Conservation (phyloP, 306 rosid species). For the Vicia faba region DNA sequence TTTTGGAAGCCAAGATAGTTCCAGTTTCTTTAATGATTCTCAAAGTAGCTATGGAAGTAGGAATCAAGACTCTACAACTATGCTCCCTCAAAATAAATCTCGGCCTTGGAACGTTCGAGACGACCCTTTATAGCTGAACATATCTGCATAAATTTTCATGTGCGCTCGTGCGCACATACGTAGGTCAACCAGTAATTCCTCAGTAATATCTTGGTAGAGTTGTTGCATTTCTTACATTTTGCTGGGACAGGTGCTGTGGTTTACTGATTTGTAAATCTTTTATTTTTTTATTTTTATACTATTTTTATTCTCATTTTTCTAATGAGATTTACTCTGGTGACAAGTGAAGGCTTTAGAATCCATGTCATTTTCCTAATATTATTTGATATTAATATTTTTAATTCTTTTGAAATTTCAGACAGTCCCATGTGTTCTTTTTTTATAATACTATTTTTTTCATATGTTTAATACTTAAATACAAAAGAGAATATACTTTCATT, state of each 20-base stretch:
- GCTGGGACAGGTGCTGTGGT: constrained; percentile 28
- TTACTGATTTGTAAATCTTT: constrained; percentile 50
- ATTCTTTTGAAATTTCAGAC: too few relatives aligned
- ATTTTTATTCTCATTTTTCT: constrained; percentile 19
- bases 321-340: constrained; percentile 3
- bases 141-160: constrained; percentile 11
- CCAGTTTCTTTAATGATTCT: constrained; percentile 55
- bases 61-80: constrained; percentile 44
- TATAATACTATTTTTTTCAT: too few relatives aligned
- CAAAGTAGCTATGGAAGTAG: constrained; percentile 78
- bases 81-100: constrained; percentile 52
- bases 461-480: too few relatives aligned
- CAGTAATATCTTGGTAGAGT: constrained; percentile 10
- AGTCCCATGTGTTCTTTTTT: too few relatives aligned
- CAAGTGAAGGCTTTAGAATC: too few relatives aligned
- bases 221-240: constrained; percentile 23
- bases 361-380: too few relatives aligned
- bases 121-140: constrained; percentile 19
- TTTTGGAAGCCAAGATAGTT: constrained; percentile 80
- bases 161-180: neutral
- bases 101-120: constrained; percentile 61
- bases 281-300: constrained; percentile 3
- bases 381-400: too few relatives aligned
- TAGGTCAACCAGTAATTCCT: neutral
- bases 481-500: too few relatives aligned